Conservation (phyloP, 371 early-diverging fungal species). For the Saksenaea vasiformis region DNA sequence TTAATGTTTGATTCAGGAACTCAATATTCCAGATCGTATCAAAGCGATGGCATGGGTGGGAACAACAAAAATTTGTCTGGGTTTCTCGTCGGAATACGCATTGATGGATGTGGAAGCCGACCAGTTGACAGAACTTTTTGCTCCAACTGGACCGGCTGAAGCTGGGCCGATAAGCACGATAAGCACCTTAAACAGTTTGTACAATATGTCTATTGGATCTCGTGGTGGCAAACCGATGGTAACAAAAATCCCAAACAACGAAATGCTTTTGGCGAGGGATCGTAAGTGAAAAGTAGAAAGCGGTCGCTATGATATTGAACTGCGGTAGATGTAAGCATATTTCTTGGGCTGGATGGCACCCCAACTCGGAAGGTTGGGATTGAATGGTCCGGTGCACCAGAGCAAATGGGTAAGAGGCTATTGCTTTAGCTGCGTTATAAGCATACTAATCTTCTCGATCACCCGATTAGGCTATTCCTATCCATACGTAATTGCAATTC, state of each 20-base stretch:
- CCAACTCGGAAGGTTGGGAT: constrained; percentile 70
- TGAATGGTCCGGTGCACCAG: constrained; percentile 76
- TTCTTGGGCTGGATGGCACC: constrained; percentile 68
- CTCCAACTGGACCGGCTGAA: constrained; percentile 40
- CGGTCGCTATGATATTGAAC: background rate
- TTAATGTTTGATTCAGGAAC: constrained; percentile 43
- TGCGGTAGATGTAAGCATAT: constrained; percentile 64
- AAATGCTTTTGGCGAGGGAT: constrained; percentile 75
- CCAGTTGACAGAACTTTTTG: constrained; percentile 52
- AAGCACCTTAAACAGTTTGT: constrained; percentile 45
- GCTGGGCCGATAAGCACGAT: constrained; percentile 50
- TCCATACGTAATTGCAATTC: constrained; percentile 79
- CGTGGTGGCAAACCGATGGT: constrained; percentile 70
- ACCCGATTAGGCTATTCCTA: constrained; percentile 55
- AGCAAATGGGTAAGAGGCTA: constrained; percentile 58
- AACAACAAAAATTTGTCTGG: constrained; percentile 64
- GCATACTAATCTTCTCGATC: background rate
- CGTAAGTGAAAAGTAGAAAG: constrained; percentile 45
- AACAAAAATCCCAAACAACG: constrained; percentile 68
- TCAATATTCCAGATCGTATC: constrained; percentile 65
- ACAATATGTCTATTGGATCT: constrained; percentile 61
- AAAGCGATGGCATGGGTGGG: constrained; percentile 74
- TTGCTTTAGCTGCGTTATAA: background rate
- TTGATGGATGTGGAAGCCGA: constrained; percentile 68
- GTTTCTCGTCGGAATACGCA: constrained; percentile 67